Base-by-base conservation (phyloP, 78 protist genomes). In the Polysphondylium violaceum region DNA sequence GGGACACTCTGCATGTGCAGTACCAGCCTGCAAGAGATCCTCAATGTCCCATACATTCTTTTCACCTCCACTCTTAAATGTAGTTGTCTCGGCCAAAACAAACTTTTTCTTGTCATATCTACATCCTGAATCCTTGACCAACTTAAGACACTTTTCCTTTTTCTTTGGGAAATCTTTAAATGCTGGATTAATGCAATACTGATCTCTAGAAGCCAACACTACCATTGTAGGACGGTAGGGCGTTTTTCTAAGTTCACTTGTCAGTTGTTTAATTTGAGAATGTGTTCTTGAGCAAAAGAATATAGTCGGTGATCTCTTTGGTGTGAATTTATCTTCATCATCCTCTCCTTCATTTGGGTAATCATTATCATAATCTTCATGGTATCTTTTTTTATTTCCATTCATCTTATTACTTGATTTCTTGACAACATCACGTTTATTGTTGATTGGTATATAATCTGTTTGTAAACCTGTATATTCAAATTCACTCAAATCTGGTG, bases 221-320 rank as follows among this genome's bases (percentile, higher is more conserved):
- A 79, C 6, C 76, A 85, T 96, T 12, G 23, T 68, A n/a, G 81
- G 87, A 36, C 87, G 11, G 60, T 96, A 96, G 7, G 81, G 74
- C 2, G 98, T 95, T n/a, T 43, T 23, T 36, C 71, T 81, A 19
- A 98, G 94, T 91, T 99, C 99, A 3, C 59, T 27, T 19, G 97
- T 88, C 35, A 97, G 97, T 63, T 99, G 99, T n/a, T 92, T 7
- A 44, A 99, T 87, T 94, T 99, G 99, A 14, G 97, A 76, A 85
- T 99, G 99, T 29, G 99, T 99, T 47, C 99, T 87, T 3, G 98
- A 92, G 5, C 96, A 31, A 95, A 97, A 98, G 41, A 98, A 68
- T 36, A 98, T 93, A 9, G 29, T 25, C 36, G 97, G 96, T 33
- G 40, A 36, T 72, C 29, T 14, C 16, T 72, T 72, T 25, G 16